Conservation (phyloP, 768 basidiomycete genomes). For the Neoboletus brunneissimus region DNA sequence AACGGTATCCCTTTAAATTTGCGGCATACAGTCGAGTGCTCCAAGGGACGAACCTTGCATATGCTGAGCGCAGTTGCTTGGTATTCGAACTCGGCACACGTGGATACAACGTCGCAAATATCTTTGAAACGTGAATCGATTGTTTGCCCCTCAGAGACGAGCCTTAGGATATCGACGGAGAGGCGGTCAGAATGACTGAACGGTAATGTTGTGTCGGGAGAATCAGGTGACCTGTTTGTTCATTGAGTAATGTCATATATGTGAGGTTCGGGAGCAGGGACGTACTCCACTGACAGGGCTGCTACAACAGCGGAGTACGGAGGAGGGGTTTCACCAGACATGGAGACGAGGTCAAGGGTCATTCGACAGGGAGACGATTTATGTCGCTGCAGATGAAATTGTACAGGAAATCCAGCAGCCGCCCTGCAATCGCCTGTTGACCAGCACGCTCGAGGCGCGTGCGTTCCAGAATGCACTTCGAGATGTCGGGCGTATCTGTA, state of each 20-base stretch:
- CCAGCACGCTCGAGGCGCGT: neutral
- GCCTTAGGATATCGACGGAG: slow-evolving; percentile 1
- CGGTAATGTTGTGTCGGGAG: neutral
- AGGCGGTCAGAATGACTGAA: slow-evolving; percentile 10
- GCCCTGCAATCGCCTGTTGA: slow-evolving; percentile 6
- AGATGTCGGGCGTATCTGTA: slow-evolving; percentile 4
- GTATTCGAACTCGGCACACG: slow-evolving; percentile 4
- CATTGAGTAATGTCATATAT: neutral
- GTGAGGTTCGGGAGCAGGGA: neutral
- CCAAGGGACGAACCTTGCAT: slow-evolving; percentile 6
- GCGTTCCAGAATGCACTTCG: neutral
- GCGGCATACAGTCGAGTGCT: neutral
- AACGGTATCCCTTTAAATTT: neutral
- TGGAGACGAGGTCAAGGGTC: neutral
- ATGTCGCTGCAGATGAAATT: neutral
- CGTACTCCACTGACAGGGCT: slow-evolving; percentile 1
- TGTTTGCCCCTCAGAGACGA: slow-evolving; percentile 13
- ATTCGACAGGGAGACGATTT: neutral
- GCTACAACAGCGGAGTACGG: slow-evolving; percentile 14
- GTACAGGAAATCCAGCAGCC: neutral
- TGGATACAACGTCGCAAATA: slow-evolving; percentile 7
- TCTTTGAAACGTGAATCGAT: slow-evolving; percentile 15
- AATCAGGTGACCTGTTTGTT: neutral
- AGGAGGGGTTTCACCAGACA: slow-evolving; percentile 15
- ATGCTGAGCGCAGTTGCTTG: slow-evolving; percentile 7